Evolutionary conservation across 495 filamentous ascomycete species (phyloP).

Genomic region (Friedmanniomyces endolithicus): DNA sequence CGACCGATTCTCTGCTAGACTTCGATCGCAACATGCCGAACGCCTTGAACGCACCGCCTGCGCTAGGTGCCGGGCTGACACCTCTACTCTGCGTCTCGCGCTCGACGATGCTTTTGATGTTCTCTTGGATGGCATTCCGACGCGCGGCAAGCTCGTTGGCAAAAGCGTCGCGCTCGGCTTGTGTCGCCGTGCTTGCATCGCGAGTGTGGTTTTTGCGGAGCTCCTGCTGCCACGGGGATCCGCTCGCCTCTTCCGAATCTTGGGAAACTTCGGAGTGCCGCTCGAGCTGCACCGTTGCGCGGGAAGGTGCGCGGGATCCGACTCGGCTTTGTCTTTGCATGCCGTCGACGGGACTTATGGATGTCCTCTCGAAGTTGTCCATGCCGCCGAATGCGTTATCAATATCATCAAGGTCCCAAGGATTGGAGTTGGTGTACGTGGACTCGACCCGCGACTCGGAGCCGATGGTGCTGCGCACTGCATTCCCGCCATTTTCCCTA

Average conservation of each 20-base stretch:
- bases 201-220: conserved; percentile 37
- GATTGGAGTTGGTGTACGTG: conserved; percentile 36
- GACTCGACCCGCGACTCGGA: conserved; percentile 21
- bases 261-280: conserved; percentile 12
- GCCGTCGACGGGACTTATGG: conserved; percentile 9
- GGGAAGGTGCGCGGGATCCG: conserved; percentile 16
- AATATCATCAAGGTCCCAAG: conserved; percentile 41
- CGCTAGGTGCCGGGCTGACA: conserved; percentile 35
- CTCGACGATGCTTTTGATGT: conserved; percentile 59
- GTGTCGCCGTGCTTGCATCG: conserved; percentile 46
- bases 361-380: conserved; percentile 16
- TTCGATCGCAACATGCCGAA: conserved; percentile 60
- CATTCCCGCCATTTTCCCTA: background rate
- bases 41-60: conserved; percentile 41
- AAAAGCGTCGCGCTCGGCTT: conserved; percentile 63
- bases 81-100: conserved; percentile 38
- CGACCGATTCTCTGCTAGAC: conserved; percentile 47
- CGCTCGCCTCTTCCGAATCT: conserved; percentile 23
- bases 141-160: conserved; percentile 66
- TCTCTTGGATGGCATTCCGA: conserved; percentile 67
- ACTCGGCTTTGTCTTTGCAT: background rate
- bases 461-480: conserved; percentile 5
- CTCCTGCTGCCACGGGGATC: conserved; percentile 29
- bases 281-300: background rate
- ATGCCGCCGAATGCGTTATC: conserved; percentile 35